These are phyloP conservation scores for Alternaria angustiovoidea DNA, from an alignment of 2,329 filamentous ascomycete species.

Conservation along the genomic window DNA sequence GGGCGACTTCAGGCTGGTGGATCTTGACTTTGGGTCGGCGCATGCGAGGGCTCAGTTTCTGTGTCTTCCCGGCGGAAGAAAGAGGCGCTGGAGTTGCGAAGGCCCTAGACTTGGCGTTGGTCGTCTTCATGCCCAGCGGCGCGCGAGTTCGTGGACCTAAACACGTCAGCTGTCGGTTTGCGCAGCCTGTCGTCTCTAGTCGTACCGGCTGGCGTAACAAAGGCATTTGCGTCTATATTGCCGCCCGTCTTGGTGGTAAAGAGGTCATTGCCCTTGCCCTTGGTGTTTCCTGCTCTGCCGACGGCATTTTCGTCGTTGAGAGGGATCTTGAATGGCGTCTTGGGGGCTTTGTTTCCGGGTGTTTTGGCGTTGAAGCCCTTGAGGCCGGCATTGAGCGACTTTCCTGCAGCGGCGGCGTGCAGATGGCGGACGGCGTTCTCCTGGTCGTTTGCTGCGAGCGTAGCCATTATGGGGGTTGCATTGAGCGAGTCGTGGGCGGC, in stretches of 20 bases:
- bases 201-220: constrained; percentile 82
- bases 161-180: constrained; percentile 13
- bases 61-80: constrained; percentile 65
- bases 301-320: constrained; percentile 88
- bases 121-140: constrained; percentile 91
- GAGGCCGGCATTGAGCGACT: constrained; percentile 72
- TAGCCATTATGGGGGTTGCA: constrained; percentile 62
- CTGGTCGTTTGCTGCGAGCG: constrained; percentile 79
- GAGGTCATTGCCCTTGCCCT: constrained; percentile 65
- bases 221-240: constrained; percentile 66
- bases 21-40: constrained; percentile 66
- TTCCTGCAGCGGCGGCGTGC: constrained; percentile 74
- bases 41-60: constrained; percentile 69
- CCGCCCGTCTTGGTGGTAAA: constrained; percentile 60
- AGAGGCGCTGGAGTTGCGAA: constrained; percentile 73
- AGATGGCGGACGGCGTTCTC: constrained; percentile 84
- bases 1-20: constrained; percentile 64
- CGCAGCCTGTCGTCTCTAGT: constrained; percentile 3
- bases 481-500: constrained; percentile 33
- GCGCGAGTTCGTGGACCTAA: constrained; percentile 68
- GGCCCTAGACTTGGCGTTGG: constrained; percentile 83
- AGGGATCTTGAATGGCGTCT: constrained; percentile 80
- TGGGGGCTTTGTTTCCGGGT: constrained; percentile 76
- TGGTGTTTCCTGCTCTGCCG: constrained; percentile 67
- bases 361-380: constrained; percentile 76